Conservation (phyloP, 2,329 filamentous ascomycete species). For the Polytolypa hystricis region DNA sequence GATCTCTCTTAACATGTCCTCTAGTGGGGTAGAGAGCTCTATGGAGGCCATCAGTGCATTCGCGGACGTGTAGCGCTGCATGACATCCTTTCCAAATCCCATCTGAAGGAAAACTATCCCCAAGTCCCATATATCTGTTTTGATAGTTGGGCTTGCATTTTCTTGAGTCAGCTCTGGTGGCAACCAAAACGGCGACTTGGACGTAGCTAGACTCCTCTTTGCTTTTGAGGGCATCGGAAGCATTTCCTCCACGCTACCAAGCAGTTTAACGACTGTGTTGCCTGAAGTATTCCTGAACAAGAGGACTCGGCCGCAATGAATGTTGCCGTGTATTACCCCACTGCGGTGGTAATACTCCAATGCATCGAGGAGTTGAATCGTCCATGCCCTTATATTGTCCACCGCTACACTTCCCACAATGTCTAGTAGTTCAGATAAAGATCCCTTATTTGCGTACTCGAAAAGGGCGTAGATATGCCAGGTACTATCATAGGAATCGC, state of each 20-base stretch:
- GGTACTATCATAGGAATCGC: constrained; percentile 29
- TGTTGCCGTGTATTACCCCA: constrained; percentile 71
- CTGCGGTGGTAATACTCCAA: constrained; percentile 78
- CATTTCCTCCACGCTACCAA: constrained; percentile 39
- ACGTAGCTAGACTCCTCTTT: constrained; percentile 37
- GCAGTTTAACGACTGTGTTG: constrained; percentile 52
- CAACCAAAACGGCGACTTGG: constrained; percentile 72
- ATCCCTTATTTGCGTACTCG: constrained; percentile 70
- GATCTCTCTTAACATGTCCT: constrained; percentile 70
- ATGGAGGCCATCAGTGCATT: constrained; percentile 60
- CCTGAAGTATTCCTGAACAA: constrained; percentile 59
- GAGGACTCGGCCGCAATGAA: constrained; percentile 70
- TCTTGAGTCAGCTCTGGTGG: constrained; percentile 63
- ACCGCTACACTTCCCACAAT: constrained; percentile 64
- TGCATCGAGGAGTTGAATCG: constrained; percentile 81
- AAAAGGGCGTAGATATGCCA: constrained; percentile 70
- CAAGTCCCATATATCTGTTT: constrained; percentile 92
- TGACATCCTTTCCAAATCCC: constrained; percentile 72
- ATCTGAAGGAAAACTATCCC: constrained; percentile 88
- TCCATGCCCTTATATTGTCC: constrained; percentile 73
- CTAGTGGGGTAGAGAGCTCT: constrained; percentile 60
- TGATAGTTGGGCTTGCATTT: constrained; percentile 46
- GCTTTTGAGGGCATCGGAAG: constrained; percentile 38
- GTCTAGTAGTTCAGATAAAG: constrained; percentile 70
- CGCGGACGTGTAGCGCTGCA: constrained; percentile 69